Evolutionary conservation across 208 protist species (phyloP).

Genomic region (Trypanosoma caninum): DNA sequence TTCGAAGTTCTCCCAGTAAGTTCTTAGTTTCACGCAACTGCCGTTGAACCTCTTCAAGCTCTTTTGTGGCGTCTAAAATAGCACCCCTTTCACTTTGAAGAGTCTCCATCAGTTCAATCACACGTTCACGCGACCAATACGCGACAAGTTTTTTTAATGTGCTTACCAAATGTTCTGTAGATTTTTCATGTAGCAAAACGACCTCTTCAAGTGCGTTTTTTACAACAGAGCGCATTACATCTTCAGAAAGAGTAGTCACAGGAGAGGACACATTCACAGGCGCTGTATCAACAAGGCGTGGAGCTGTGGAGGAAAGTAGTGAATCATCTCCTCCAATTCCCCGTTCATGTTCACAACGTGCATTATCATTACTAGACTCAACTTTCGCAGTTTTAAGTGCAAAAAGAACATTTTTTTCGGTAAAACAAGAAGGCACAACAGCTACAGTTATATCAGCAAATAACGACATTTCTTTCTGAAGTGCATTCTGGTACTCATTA

Average conservation of each 20-base stretch:
- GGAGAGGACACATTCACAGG: background rate
- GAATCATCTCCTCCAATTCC: background rate
- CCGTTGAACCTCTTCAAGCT: slow-evolving; percentile 20
- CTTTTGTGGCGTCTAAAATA: slow-evolving; percentile 40
- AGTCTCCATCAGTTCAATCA: slow-evolving; percentile 48
- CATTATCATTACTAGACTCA: background rate
- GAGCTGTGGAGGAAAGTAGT: background rate
- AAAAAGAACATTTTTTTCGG: slow-evolving; percentile 26
- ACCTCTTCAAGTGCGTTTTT: slow-evolving; percentile 60
- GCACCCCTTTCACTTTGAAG: slow-evolving; percentile 37
- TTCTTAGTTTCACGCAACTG: slow-evolving; percentile 10
- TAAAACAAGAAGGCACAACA: slow-evolving; percentile 15
- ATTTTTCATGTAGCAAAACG: slow-evolving; percentile 56
- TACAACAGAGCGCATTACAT: slow-evolving; percentile 43
- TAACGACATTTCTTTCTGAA: slow-evolving; percentile 6
- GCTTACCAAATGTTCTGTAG: slow-evolving; percentile 52
- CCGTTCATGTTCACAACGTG: background rate
- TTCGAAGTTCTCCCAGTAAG: slow-evolving; percentile 8
- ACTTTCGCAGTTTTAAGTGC: slow-evolving; percentile 13
- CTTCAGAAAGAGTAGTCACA: slow-evolving; percentile 5
- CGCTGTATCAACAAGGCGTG: background rate
- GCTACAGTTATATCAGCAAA: slow-evolving; percentile 14
- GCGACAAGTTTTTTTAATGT: slow-evolving; percentile 53
- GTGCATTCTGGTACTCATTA: slow-evolving; percentile 25
- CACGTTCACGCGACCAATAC: slow-evolving; percentile 55